Evolutionary conservation across 495 filamentous ascomycete species (phyloP).

Genomic region (Penicillium fimorum): DNA sequence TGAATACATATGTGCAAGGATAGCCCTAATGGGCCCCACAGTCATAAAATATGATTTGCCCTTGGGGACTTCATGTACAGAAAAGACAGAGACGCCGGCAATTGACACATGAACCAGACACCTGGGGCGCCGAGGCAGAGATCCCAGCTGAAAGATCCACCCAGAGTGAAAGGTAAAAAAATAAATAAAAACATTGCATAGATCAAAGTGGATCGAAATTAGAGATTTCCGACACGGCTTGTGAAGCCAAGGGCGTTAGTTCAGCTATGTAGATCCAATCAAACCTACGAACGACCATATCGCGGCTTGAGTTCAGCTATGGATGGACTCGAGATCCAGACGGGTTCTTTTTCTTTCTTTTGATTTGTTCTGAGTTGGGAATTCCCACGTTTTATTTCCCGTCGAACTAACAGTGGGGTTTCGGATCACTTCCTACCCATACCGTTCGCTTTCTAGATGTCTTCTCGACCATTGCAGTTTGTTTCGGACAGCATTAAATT

Average conservation of each 20-base stretch:
- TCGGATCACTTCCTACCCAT: background rate
- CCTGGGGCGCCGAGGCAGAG: constrained; percentile 28
- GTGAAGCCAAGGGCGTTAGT: constrained; percentile 24
- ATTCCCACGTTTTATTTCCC: background rate
- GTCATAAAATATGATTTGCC: background rate
- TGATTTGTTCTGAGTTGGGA: background rate
- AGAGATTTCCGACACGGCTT: constrained; percentile 6
- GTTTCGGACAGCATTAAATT: background rate
- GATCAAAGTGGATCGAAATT: background rate
- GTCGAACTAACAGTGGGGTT: background rate
- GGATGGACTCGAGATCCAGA: constrained; percentile 19
- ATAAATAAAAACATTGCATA: background rate
- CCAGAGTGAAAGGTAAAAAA: background rate
- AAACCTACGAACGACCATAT: constrained; percentile 12
- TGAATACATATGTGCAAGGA: background rate
- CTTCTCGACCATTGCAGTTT: background rate
- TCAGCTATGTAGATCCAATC: constrained; percentile 22
- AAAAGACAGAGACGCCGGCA: background rate
- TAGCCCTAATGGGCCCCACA: constrained; percentile 13
- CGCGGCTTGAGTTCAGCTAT: constrained; percentile 29
- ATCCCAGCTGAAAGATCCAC: constrained; percentile 23
- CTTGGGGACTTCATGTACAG: background rate
- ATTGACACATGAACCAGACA: constrained; percentile 19
- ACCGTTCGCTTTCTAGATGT: background rate
- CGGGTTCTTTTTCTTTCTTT: constrained; percentile 1